These are phyloP conservation scores for Diospyros kaki DNA, from an alignment of 148 eudicot species.

Conservation along the genomic window DNA sequence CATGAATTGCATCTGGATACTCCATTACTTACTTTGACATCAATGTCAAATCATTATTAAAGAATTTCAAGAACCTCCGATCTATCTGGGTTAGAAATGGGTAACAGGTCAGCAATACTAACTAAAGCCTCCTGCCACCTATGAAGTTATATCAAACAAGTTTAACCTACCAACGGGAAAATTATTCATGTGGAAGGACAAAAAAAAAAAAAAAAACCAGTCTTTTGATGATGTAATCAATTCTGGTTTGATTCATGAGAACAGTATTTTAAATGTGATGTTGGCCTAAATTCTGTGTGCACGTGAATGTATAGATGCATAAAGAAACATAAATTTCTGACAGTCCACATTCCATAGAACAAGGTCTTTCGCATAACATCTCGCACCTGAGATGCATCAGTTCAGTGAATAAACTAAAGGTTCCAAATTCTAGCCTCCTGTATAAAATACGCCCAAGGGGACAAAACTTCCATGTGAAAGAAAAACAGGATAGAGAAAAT, in stretches of 20 bases:
- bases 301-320: background rate
- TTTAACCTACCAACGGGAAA: too few relatives aligned
- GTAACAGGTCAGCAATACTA: too few relatives aligned
- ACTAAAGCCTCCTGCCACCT: too few relatives aligned
- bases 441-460: background rate
- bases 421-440: background rate
- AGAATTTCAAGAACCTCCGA: too few relatives aligned
- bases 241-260: background rate
- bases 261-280: background rate
- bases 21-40: too few relatives aligned
- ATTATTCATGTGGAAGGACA: too few relatives aligned
- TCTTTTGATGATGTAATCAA: background rate
- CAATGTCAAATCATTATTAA: too few relatives aligned
- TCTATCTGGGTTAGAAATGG: too few relatives aligned
- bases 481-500: background rate
- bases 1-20: background rate
- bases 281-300: background rate
- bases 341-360: background rate
- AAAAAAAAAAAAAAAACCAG: background rate
- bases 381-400: background rate
- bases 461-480: conserved; percentile 3
- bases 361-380: background rate
- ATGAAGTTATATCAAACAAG: too few relatives aligned
- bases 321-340: background rate
- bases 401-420: background rate